A percentile compares a stretch with the other conserved stretches of the same genome.
Conservation (phyloP, 352 stramenopile genomes). For the Phytophthora idaei region DNA sequence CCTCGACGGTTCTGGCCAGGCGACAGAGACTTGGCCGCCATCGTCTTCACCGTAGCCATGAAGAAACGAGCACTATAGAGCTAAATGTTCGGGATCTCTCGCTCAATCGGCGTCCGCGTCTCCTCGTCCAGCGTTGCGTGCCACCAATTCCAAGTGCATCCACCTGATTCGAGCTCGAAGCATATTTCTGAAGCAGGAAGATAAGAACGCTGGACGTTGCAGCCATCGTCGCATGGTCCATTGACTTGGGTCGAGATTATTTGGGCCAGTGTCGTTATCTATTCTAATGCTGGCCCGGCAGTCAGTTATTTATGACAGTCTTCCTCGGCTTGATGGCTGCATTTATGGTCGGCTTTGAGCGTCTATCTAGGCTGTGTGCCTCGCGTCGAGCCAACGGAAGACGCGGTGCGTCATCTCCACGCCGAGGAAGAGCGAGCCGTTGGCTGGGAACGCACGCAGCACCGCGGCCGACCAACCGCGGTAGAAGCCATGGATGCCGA, state of each 20-base stretch:
- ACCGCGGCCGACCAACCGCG: constrained; percentile 86
- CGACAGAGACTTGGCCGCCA: constrained; percentile 17
- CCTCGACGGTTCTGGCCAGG: constrained; percentile 12
- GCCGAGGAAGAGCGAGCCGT: constrained; percentile 90
- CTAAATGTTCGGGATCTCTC: constrained; percentile 17
- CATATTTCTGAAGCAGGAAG: constrained; percentile 18
- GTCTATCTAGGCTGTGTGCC: constrained; percentile 27
- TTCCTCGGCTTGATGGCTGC: background rate
- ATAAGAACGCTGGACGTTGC: constrained; percentile 33
- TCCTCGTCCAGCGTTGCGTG: constrained; percentile 13
- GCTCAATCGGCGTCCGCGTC: constrained; percentile 14
- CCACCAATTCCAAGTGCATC: constrained; percentile 32
- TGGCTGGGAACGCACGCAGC: constrained; percentile 86
- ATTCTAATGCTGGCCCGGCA: constrained; percentile 25
- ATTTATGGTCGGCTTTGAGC: constrained; percentile 7
- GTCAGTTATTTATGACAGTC: constrained; percentile 19
- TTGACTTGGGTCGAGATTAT: constrained; percentile 8
- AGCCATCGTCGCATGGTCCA: constrained; percentile 19
- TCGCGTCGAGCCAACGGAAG: constrained; percentile 65
- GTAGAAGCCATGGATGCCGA: constrained; percentile 85
- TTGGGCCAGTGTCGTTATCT: constrained; percentile 7
- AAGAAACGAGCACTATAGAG: background rate
- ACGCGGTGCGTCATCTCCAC: constrained; percentile 88
- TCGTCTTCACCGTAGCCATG: constrained; percentile 20
- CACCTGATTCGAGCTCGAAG: constrained; percentile 5